These are phyloP conservation scores for Annulohypoxylon bovei DNA, from an alignment of 495 filamentous ascomycete genomes.

Conservation along the genomic window DNA sequence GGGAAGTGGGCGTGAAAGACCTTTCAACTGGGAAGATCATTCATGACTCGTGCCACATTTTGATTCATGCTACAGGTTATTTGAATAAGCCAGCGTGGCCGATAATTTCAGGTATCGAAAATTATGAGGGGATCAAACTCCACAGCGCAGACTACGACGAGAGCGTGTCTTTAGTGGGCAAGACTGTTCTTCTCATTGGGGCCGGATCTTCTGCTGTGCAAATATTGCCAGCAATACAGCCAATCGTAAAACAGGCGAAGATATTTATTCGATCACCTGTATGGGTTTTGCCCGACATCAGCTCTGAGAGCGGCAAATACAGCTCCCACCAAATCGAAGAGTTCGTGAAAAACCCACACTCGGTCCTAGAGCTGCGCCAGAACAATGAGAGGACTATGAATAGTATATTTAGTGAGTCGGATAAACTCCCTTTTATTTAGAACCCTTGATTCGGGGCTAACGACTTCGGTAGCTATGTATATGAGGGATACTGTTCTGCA, in stretches of 20 bases:
- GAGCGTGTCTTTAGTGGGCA: conserved; percentile 54
- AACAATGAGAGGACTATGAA: conserved; percentile 62
- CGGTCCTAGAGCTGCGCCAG: conserved; percentile 57
- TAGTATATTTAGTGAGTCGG: conserved; percentile 50
- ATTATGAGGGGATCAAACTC: conserved; percentile 64
- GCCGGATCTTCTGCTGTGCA: conserved; percentile 61
- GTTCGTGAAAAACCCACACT: conserved; percentile 54
- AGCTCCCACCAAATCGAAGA: conserved; percentile 57
- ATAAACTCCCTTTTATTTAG: conserved; percentile 44
- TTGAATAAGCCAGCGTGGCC: conserved; percentile 64
- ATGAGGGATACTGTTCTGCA: conserved; percentile 33
- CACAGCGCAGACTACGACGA: conserved; percentile 65
- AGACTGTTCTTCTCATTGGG: conserved; percentile 65
- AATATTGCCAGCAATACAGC: conserved; percentile 58
- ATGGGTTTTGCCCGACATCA: conserved; percentile 57
- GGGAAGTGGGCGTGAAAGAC: conserved; percentile 56
- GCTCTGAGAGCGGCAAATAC: conserved; percentile 45
- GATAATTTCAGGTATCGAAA: conserved; percentile 60
- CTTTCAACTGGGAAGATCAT: conserved; percentile 45
- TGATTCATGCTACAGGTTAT: conserved; percentile 58
- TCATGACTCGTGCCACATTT: conserved; percentile 57
- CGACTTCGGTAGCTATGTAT: conserved; percentile 42
- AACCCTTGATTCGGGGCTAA: conserved; percentile 45
- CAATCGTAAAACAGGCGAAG: conserved; percentile 54
- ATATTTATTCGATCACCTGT: conserved; percentile 53